These are phyloP conservation scores for Elaeis guineensis DNA, from an alignment of 176 grass and related monocot genomes.

Conservation along the genomic window DNA sequence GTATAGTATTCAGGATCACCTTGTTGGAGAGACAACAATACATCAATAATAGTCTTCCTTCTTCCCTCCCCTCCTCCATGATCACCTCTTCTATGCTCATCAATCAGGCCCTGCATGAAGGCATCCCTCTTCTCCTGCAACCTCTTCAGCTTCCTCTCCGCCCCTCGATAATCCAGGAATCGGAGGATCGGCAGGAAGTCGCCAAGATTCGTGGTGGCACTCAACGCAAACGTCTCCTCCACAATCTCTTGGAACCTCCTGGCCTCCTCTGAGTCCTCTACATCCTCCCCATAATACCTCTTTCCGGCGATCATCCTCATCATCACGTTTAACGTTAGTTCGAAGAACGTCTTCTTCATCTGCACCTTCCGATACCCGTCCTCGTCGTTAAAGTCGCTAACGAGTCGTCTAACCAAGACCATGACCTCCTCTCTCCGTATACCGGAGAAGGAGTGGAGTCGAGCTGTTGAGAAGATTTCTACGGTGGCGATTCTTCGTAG, in stretches of 20 bases:
- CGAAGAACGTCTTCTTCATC: slow-evolving; percentile 51
- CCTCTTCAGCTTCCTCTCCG: slow-evolving; percentile 27
- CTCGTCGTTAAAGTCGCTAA: background rate
- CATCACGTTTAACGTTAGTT: slow-evolving; percentile 50
- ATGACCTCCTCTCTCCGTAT: slow-evolving; percentile 29
- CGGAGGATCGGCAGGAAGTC: slow-evolving; percentile 61
- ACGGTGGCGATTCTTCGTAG: slow-evolving; percentile 39
- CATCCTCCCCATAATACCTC: slow-evolving; percentile 36
- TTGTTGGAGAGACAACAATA: slow-evolving; percentile 43
- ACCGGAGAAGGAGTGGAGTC: slow-evolving; percentile 21
- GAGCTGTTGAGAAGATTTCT: slow-evolving; percentile 39
- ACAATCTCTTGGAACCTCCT: slow-evolving; percentile 34
- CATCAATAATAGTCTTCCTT: slow-evolving; percentile 50
- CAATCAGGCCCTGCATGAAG: slow-evolving; percentile 43
- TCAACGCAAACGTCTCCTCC: slow-evolving; percentile 16
- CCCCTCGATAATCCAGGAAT: slow-evolving; percentile 44
- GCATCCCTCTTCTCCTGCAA: slow-evolving; percentile 26
- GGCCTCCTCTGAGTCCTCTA: slow-evolving; percentile 39
- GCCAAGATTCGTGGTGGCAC: slow-evolving; percentile 33
- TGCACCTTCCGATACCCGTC: slow-evolving; percentile 21
- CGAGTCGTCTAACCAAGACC: slow-evolving; percentile 30
- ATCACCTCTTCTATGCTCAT: slow-evolving; percentile 24
- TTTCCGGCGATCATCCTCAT: slow-evolving; percentile 47
- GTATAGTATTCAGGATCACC: slow-evolving; percentile 55
- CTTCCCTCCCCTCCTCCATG: slow-evolving; percentile 5